Evolutionary conservation across 1,139 yeast species (phyloP).

Genomic region (Kodamaea anthophila): DNA sequence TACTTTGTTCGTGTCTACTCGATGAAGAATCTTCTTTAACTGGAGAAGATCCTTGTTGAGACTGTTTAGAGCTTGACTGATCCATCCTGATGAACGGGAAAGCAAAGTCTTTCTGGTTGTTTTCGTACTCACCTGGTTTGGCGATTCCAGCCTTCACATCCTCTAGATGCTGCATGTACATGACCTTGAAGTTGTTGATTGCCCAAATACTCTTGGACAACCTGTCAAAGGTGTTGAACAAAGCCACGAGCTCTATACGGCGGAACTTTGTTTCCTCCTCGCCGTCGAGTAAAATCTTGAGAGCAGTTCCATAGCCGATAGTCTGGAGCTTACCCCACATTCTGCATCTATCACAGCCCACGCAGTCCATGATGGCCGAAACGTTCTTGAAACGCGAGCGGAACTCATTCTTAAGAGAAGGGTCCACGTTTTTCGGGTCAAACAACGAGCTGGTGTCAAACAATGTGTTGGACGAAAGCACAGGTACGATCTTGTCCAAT

Average conservation of each 20-base stretch:
- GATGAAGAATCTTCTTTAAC: slow-evolving; percentile 3
- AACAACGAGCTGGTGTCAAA: slow-evolving; percentile 43
- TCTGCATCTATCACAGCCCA: slow-evolving; percentile 95
- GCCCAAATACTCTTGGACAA: slow-evolving; percentile 78
- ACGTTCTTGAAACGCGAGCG: slow-evolving; percentile 81
- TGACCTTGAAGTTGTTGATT: slow-evolving; percentile 59
- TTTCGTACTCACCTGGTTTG: slow-evolving; percentile 40
- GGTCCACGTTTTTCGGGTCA: slow-evolving; percentile 52
- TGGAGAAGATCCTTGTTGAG: too few relatives aligned
- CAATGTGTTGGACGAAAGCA: slow-evolving; percentile 27
- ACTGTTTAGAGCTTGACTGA: too few relatives aligned
- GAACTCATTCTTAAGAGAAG: slow-evolving; percentile 71
- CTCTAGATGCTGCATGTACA: slow-evolving; percentile 42
- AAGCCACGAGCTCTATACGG: slow-evolving; percentile 83
- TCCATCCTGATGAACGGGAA: slow-evolving; percentile 29
- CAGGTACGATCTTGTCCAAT: slow-evolving; percentile 24
- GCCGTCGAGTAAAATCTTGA: slow-evolving; percentile 76
- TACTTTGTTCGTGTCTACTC: neutral
- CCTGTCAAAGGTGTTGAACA: slow-evolving; percentile 87
- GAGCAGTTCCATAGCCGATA: slow-evolving; percentile 94
- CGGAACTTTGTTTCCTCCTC: slow-evolving; percentile 53
- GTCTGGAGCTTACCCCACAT: slow-evolving; percentile 98
- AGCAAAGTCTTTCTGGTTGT: slow-evolving; percentile 30
- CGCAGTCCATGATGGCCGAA: slow-evolving; percentile 94
- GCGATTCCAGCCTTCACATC: slow-evolving; percentile 37